Percentiles rank a stretch among this genome's conserved stretches.
These are phyloP conservation scores for Penicillium oxalicum DNA, from an alignment of 2,329 filamentous ascomycete genomes.

Conservation along the genomic window DNA sequence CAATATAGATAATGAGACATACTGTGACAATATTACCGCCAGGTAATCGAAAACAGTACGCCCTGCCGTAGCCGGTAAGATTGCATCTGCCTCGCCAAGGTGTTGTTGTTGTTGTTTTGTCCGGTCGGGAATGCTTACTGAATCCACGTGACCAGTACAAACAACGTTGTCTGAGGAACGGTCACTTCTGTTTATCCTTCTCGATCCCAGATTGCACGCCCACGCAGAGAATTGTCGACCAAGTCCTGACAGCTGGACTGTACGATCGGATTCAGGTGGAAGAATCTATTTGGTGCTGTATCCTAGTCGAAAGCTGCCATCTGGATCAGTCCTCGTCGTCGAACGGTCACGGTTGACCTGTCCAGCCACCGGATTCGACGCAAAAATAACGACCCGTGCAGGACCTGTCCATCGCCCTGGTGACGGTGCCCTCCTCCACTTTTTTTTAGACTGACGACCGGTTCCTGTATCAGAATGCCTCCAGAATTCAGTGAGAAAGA, in stretches of 20 bases:
- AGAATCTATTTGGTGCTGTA: constrained; percentile 2
- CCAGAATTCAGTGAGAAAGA: constrained; percentile 19
- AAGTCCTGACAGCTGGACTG: constrained; percentile 7
- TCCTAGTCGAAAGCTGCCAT: constrained; percentile 1
- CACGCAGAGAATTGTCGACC: constrained; percentile 12
- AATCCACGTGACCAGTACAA: constrained; percentile 30
- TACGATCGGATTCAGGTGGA: constrained; percentile 5
- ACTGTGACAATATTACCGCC: no score
- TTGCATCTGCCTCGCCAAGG: background rate
- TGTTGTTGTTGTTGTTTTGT: constrained; percentile 9
- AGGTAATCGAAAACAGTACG: no score
- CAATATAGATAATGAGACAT: no score
- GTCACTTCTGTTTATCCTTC: constrained; percentile 37
- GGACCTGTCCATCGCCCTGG: constrained; percentile 19
- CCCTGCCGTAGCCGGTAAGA: no score
- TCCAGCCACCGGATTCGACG: background rate
- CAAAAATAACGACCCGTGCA: constrained; percentile 13
- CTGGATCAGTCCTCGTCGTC: constrained; percentile 2
- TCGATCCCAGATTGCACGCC: constrained; percentile 18
- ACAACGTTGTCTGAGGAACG: constrained; percentile 41
- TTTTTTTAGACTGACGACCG: constrained; percentile 12
- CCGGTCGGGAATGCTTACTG: constrained; percentile 22
- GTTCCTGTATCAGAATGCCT: constrained; percentile 15
- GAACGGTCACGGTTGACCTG: constrained; percentile 14
- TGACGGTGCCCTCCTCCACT: constrained; percentile 23